Evolutionary conservation across 2,329 filamentous ascomycete species (phyloP), one percentile per base, ranked within the genome.

Genomic region (Akanthomyces lecanii): DNA sequence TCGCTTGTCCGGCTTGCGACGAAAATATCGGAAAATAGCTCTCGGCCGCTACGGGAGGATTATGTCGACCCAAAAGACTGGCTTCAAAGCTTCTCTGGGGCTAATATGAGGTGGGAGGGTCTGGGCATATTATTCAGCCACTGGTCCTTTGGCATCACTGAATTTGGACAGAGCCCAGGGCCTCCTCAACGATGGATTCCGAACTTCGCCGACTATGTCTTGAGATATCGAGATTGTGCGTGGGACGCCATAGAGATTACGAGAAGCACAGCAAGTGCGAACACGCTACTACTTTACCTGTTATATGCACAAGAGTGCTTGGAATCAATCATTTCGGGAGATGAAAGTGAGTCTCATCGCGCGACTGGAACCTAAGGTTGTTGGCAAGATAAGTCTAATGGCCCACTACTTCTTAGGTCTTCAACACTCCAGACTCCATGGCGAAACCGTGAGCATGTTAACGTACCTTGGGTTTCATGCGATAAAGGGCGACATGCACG

Each of bases 261-360:
- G 61, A 71, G 69, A 65, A 74, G 65, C 30, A 69, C 60, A 63
- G 51, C 51, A 8, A 50, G 66, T 40, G 62, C 66, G 5, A 77
- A 75, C 21, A 69, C 71, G 0, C 52, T 72, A 3, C 71, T 76
- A 64, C 67, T 76, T 14, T 68, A 70, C 23, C 67, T 77, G 2
- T 52, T 69, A 5, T 61, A 65, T n/a, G 70, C 71, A 57, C 71
- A 74, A 7, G 53, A 12, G 21, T 55, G 53, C 10, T 38, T 44
- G 7, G 53, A 44, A 30, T 30, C 28, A 30, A 30, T 30, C 28
- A 30, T 30, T 30, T 30, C 28, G 28, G 28, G 28, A 30, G 48
- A 51, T 33, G 48, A 33, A 5, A 51, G 48, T 51, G 48, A 51
- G 48, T 51, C 8, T n/a, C 47, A 12, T 28, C n/a, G 47, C 28